phyloP scores from a whole-genome alignment of 345 rosid species.

The Geranium brycei region DNA sequence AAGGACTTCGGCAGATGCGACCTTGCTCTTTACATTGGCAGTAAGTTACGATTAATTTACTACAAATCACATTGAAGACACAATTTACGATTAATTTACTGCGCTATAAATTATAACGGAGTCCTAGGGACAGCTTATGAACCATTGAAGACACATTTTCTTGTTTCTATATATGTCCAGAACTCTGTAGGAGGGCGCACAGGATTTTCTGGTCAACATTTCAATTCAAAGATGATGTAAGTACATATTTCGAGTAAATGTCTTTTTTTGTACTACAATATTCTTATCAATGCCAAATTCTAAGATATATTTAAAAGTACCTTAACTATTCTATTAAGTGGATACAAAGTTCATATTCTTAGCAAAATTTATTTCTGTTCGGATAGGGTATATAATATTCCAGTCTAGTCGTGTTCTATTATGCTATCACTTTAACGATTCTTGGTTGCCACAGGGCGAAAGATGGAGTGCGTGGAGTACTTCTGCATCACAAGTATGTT shows the following conservation, averaged over 20 bases:
- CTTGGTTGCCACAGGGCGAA: conserved; percentile 37
- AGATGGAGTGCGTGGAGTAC: conserved; percentile 55
- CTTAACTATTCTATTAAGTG: too few species aligned
- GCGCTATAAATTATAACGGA: too few species aligned
- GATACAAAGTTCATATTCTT: too few species aligned
- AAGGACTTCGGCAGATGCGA: conserved; percentile 46
- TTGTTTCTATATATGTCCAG: conserved; percentile 26
- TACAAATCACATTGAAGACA: not conserved
- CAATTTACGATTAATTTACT: not conserved
- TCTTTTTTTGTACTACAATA: not conserved
- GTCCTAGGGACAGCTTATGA: not conserved
- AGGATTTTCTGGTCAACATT: conserved; percentile 69
- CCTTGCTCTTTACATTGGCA: conserved; percentile 91
- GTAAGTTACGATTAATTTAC: conserved; percentile 29
- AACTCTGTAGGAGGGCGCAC: conserved; percentile 89
- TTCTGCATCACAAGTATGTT: conserved; percentile 72
- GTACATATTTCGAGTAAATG: conserved; percentile 1
- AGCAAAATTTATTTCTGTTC: too few species aligned
- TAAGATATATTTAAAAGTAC: not conserved
- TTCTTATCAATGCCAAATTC: not conserved
- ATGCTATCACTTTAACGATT: not conserved
- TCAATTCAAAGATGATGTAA: conserved; percentile 62
- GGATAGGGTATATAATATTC: too few species aligned
- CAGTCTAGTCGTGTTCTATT: too few species aligned
- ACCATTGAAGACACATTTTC: not conserved